Evolutionary conservation across 495 filamentous ascomycete species (phyloP), one percentile per base, ranked within the genome.

Genomic region (Cenococcum geophilum): DNA sequence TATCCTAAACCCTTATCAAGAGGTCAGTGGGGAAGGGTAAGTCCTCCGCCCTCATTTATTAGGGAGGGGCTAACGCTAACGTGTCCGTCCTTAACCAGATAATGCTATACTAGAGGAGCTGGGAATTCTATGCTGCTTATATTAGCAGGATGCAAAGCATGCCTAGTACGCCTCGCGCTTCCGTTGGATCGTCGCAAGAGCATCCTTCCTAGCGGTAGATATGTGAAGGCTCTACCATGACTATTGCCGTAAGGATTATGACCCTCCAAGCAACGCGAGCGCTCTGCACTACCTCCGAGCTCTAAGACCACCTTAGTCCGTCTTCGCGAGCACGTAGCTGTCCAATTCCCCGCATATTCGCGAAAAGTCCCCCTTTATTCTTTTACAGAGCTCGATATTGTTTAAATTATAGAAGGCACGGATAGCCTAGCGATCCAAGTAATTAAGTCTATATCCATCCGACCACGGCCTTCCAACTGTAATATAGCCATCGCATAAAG

Each of bases 1-100:
- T 40, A 14, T 40, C 6, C 14, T 40, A 40, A 40, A 14, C 36
- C 36, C 36, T 40, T 40, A 40, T 40, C 36, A 14, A 14, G 36
- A 40, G 36, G 36, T 40, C 14, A 14, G 36, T 40, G 36, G n/a
- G n/a, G n/a, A n/a, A n/a, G 36, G 8, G 36, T 40, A 14, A 40
- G 14, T 40, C 14, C 36, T 40, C 36, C 36, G 14, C 36, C 36
- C 36, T 40, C 14, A 40, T 40, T 40, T 14, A 6, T 40, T 40
- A 14, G 36, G 36, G 6, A 59, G 72, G 74, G 45, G 71, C 69
- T 52, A 64, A 76, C 69, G 32, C 70, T 43, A 62, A 68, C 34
- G 55, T 70, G 48, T 63, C 36, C 36, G 36, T 40, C 14, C 36
- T 8, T 14, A 40, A 40, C 36, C 6, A 6, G 36, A 40, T 40